These are phyloP conservation scores for Thermomucor indicae-seudaticae DNA, from an alignment of 371 early-diverging fungal species.

Conservation along the genomic window DNA sequence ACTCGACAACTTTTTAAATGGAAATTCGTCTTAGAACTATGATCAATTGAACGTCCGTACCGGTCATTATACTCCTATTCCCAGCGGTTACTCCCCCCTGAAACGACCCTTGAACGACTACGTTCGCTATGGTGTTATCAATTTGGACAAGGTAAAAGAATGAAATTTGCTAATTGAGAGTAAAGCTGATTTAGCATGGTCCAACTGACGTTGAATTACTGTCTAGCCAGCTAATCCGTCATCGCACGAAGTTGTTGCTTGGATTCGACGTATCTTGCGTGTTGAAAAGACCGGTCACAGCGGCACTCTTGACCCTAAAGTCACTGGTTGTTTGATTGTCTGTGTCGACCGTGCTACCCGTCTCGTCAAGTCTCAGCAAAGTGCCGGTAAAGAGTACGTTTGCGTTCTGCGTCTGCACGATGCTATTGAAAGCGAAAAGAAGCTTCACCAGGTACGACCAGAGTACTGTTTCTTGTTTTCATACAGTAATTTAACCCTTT, in stretches of 20 bases:
- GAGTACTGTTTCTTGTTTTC: background rate
- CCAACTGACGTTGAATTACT: no score
- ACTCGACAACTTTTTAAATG: background rate
- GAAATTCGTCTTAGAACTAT: constrained; percentile 64
- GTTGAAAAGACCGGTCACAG: constrained; percentile 99
- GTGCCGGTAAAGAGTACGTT: constrained; percentile 99
- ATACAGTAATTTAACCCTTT: background rate
- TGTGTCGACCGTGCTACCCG: constrained; percentile 99
- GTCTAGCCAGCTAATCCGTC: constrained; percentile 98
- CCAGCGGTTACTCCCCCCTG: constrained; percentile 93
- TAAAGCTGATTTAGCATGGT: no score
- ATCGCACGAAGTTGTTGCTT: constrained; percentile 99
- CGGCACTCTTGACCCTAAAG: constrained; percentile 99
- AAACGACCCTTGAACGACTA: constrained; percentile 93
- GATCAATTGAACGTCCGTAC: constrained; percentile 98
- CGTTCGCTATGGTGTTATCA: constrained; percentile 97
- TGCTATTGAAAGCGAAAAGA: constrained; percentile 84
- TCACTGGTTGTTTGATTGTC: constrained; percentile 99
- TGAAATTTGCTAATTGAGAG: no score
- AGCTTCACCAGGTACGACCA: constrained; percentile 73
- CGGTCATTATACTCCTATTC: constrained; percentile 97
- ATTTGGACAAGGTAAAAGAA: constrained; percentile 69
- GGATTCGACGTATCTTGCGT: constrained; percentile 98
- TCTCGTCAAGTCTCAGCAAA: constrained; percentile 99
- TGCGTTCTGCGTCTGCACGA: constrained; percentile 96